A percentile compares a stretch with the other conserved stretches of the same genome.
These are phyloP conservation scores for Vitis riparia DNA, from an alignment of 164 flowering plant genomes.

Conservation along the genomic window DNA sequence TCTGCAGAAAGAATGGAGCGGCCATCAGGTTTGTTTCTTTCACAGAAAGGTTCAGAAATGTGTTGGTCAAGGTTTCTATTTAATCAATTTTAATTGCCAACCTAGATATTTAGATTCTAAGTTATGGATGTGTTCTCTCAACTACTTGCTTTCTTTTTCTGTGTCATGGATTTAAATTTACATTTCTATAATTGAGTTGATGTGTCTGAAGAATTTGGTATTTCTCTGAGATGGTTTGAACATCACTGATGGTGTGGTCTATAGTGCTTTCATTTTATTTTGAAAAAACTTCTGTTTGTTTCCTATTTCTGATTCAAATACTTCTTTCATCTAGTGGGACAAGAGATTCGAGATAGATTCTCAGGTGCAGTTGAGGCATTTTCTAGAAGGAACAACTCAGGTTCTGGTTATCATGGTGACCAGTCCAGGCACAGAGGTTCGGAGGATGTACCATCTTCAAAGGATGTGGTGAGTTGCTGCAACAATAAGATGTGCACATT, in stretches of 20 bases:
- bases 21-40: constrained; percentile 42
- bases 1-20: constrained; percentile 54
- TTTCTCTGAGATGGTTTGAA: no score
- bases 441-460: constrained; percentile 50
- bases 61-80: no score
- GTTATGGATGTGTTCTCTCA: neutral
- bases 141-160: neutral
- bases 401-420: constrained; percentile 30
- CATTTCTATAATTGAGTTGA: no score
- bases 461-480: constrained; percentile 43
- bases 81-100: neutral
- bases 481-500: no score
- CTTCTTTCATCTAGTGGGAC: constrained; percentile 23
- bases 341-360: constrained; percentile 38
- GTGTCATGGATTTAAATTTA: no score
- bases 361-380: constrained; percentile 51
- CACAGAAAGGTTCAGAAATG: neutral
- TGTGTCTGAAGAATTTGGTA: no score
- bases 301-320: no score
- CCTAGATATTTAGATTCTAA: neutral
- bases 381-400: constrained; percentile 31
- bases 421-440: constrained; percentile 37
- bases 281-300: no score
- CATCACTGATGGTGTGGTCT: neutral
- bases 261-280: neutral